Conservation (phyloP, 2,329 filamentous ascomycete genomes). For the Leptographium lundbergii region DNA sequence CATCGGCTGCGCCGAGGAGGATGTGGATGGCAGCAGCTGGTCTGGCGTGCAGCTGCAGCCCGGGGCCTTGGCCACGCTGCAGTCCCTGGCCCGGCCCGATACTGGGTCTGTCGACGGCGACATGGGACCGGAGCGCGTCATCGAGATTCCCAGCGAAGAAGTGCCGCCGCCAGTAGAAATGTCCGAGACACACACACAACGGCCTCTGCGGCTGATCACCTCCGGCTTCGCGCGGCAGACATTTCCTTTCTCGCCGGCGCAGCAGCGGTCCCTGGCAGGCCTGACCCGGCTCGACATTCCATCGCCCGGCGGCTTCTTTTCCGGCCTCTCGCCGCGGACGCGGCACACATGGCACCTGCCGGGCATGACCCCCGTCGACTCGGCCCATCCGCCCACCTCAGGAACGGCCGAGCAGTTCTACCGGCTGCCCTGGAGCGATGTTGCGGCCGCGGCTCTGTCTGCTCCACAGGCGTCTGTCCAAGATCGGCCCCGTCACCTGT, state of each 20-base stretch:
- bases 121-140: conserved; percentile 42
- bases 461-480: conserved; percentile 11
- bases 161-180: conserved; percentile 15
- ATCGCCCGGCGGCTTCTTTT: conserved; percentile 86
- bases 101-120: conserved; percentile 43
- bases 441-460: conserved; percentile 21
- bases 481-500: conserved; percentile 22
- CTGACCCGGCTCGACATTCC: conserved; percentile 78
- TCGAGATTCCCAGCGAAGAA: conserved; percentile 30
- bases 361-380: conserved; percentile 34
- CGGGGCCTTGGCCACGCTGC: conserved; percentile 67
- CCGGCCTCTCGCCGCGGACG: conserved; percentile 61
- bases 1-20: conserved; percentile 42
- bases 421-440: conserved; percentile 60
- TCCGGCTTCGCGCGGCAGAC: conserved; percentile 20
- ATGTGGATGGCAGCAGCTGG: conserved; percentile 47
- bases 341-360: conserved; percentile 70
- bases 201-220: conserved; percentile 36
- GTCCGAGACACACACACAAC: conserved; percentile 40
- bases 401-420: conserved; percentile 91
- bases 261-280: conserved; percentile 50
- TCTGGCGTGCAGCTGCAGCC: conserved; percentile 62
- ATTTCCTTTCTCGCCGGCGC: conserved; percentile 30
- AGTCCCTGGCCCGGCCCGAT: conserved; percentile 51
- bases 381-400: conserved; percentile 58